Base-by-base conservation (phyloP, 2,329 filamentous ascomycete species). In the Nigrospora sphaerica region DNA sequence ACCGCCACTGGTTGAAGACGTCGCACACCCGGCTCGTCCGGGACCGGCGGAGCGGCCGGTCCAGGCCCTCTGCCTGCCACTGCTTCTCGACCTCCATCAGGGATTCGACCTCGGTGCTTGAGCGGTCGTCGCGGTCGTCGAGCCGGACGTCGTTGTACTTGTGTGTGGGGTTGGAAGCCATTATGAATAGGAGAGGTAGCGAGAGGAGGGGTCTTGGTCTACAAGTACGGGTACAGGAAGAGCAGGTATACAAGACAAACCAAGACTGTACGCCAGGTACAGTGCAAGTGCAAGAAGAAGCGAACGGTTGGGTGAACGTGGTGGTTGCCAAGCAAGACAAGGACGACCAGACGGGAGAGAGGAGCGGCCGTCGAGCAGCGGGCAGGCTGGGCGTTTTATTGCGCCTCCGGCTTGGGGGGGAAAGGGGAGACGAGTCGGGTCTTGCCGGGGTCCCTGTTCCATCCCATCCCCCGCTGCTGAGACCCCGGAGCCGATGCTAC, bases 21-120 rank as follows among this genome's bases (percentile, higher is more conserved):
- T 55, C 47, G 28, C 57, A 38, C 18, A 62, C 46, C 44, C 47
- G 52, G 42, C 49, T 49, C 12, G 51, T 54, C 44, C 49, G 55
- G 31, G 55, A 55, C 41, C 49, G 52, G 34, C 50, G 52, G 9
- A 45, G 47, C 16, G 54, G 54, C 40, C 51, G 48, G 48, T 57
- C 57, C 32, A 57, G 50, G 43, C 62, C 54, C 38, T 58, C 53
- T 35, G 59, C 53, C 32, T 61, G 55, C 57, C 61, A 62, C 36
- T 60, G 56, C 55, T 68, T 66, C 47, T 62, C 63, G 23, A 65
- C 64, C 44, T 62, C 64, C 56, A 70, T 66, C 42, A 71, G 53
- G 6, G 66, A 68, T 46, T 67, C 67, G 46, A 70, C 66, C 50
- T 70, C 68, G 45, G 67, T 71, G 56, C 61, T 66, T 23, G 62